These are phyloP conservation scores for Drosera spatulata DNA, from an alignment of 179 eudicot species.

Conservation along the genomic window DNA sequence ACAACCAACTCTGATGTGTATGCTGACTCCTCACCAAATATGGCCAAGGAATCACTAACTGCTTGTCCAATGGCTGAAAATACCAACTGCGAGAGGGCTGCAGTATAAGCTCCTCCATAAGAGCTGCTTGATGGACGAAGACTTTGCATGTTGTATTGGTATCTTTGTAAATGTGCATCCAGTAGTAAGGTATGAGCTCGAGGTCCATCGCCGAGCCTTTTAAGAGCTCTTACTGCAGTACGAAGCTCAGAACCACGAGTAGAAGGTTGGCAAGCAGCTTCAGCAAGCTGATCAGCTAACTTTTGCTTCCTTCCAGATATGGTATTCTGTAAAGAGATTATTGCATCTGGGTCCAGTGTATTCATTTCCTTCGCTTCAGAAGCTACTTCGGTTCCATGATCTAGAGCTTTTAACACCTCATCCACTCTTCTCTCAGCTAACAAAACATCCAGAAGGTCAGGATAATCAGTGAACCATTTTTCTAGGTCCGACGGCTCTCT, in stretches of 20 bases:
- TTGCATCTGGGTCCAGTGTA: constrained; percentile 37
- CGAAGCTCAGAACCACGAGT: constrained; percentile 95
- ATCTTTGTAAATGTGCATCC: constrained; percentile 84
- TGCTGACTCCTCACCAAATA: constrained; percentile 81
- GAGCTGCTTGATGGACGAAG: constrained; percentile 98
- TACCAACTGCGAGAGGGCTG: constrained; percentile 89
- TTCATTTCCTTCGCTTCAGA: constrained; percentile 69
- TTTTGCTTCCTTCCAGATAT: constrained; percentile 65
- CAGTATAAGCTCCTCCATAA: constrained; percentile 98
- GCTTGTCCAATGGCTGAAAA: constrained; percentile 95
- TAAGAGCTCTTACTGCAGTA: constrained; percentile 76
- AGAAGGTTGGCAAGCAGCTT: constrained; percentile 95
- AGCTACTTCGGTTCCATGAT: constrained; percentile 75
- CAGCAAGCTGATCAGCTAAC: constrained; percentile 95
- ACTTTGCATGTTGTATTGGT: constrained; percentile 79
- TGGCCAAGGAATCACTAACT: constrained; percentile 68
- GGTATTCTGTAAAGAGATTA: constrained; percentile 52
- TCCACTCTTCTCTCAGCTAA: constrained; percentile 96
- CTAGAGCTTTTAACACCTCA: constrained; percentile 76
- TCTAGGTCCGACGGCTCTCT: constrained; percentile 67
- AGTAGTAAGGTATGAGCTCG: constrained; percentile 93
- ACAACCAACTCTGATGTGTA: constrained; percentile 92
- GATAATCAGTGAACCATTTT: constrained; percentile 71
- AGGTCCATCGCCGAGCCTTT: constrained; percentile 90
- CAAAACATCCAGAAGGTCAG: constrained; percentile 85